A percentile compares a stretch with the other conserved stretches of the same genome.
Conservation (phyloP, 2,329 filamentous ascomycete species). For the Penicillium oxalicum region DNA sequence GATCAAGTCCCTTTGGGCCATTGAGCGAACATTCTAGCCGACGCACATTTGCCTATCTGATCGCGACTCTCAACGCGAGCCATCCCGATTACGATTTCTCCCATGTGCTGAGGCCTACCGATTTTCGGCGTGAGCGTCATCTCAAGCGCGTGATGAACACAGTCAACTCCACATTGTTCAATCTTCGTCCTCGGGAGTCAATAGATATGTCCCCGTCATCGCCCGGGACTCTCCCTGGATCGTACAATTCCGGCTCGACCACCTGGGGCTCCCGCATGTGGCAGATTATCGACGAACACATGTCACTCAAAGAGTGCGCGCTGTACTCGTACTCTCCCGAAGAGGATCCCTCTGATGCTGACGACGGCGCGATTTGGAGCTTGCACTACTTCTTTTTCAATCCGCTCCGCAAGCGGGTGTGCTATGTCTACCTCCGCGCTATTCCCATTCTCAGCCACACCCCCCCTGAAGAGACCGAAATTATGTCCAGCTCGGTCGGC, state of each 20-base stretch:
- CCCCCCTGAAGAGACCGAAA: conserved; percentile 45
- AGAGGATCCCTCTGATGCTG: conserved; percentile 86
- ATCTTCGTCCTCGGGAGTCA: conserved; percentile 62
- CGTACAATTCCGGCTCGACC: conserved; percentile 46
- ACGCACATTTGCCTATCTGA: conserved; percentile 89
- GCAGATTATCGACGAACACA: conserved; percentile 88
- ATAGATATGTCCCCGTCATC: conserved; percentile 38
- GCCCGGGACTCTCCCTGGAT: conserved; percentile 39
- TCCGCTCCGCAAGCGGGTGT: conserved; percentile 82
- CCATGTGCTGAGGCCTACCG: conserved; percentile 76
- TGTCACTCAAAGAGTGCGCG: conserved; percentile 81
- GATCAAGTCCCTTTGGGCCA: conserved; percentile 85
- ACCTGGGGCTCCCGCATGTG: conserved; percentile 88
- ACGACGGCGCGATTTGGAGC: conserved; percentile 91
- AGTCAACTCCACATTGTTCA: conserved; percentile 81
- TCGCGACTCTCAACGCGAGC: conserved; percentile 91
- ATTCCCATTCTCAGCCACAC: conserved; percentile 65
- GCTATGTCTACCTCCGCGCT: conserved; percentile 88
- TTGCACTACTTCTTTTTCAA: conserved; percentile 98
- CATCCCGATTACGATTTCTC: conserved; percentile 98
- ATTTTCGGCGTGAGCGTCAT: conserved; percentile 81
- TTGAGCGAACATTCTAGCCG: conserved; percentile 83
- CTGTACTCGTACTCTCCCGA: conserved; percentile 86
- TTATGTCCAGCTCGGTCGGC: conserved; percentile 37
- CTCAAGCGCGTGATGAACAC: conserved; percentile 76